Percentiles rank a stretch among this genome's conserved stretches.
Conservation (phyloP, 192 early-diverging fungal species). For the Coemansia javaensis region DNA sequence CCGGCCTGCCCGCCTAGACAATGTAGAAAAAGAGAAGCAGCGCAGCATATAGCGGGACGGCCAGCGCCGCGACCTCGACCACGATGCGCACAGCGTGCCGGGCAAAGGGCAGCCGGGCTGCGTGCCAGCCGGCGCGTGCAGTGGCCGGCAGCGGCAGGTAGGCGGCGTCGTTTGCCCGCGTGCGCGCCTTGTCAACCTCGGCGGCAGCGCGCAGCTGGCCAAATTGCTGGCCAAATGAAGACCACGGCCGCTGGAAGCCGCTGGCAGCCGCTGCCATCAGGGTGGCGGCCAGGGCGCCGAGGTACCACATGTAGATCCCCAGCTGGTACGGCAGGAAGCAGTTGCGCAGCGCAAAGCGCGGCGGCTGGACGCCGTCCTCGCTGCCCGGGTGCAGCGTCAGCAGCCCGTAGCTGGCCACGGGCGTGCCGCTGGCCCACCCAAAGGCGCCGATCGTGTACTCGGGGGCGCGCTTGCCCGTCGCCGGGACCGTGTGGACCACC, state of each 20-base stretch:
- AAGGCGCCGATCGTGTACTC: conserved; percentile 63
- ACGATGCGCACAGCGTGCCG: conserved; percentile 2
- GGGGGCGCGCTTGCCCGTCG: neutral
- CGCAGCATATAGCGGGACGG: conserved; percentile 5
- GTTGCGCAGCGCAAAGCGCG: conserved; percentile 41
- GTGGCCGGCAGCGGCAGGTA: conserved; percentile 1
- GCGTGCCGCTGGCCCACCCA: conserved; percentile 57
- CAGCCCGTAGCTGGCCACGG: conserved; percentile 54
- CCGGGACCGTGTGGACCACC: conserved; percentile 41
- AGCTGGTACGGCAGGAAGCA: conserved; percentile 70
- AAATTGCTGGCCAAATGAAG: neutral
- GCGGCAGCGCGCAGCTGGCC: no score
- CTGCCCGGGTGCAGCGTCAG: conserved; percentile 37
- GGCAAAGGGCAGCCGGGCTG: neutral
- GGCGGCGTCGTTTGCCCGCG: no score
- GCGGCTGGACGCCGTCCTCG: neutral
- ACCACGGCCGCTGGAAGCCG: conserved; percentile 3
- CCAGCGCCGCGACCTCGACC: conserved; percentile 12
- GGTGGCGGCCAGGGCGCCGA: conserved; percentile 7
- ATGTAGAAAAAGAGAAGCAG: conserved; percentile 14
- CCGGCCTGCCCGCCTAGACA: neutral
- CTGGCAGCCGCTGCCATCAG: conserved; percentile 3
- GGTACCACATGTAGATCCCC: conserved; percentile 51
- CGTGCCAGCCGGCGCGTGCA: neutral
- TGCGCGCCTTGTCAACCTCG: no score